phyloP scores from a whole-genome alignment of 2,329 filamentous ascomycete genomes.

The Colletotrichum salicis region DNA sequence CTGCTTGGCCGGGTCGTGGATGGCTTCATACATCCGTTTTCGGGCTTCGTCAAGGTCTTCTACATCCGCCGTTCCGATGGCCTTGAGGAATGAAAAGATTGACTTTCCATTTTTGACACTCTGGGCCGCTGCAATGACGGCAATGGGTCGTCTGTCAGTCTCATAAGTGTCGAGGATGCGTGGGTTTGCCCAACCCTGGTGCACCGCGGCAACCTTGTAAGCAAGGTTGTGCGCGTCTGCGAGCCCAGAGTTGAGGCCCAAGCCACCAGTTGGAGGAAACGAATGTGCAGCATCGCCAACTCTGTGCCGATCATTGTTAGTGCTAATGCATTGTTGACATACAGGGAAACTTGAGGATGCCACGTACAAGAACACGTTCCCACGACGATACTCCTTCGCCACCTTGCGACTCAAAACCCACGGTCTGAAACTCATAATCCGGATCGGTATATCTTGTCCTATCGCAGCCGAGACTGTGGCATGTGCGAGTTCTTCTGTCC shows the following conservation, averaged over 20 bases:
- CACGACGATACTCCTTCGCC: slow-evolving; percentile 47
- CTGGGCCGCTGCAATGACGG: slow-evolving; percentile 51
- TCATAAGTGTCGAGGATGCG: slow-evolving; percentile 50
- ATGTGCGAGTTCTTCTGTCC: slow-evolving; percentile 48
- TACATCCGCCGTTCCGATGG: slow-evolving; percentile 47
- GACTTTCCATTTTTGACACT: slow-evolving; percentile 56
- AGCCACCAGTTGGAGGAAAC: slow-evolving; percentile 47
- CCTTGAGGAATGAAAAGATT: slow-evolving; percentile 53
- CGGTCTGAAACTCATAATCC: slow-evolving; percentile 52
- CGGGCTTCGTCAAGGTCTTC: slow-evolving; percentile 43
- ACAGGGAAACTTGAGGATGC: background rate
- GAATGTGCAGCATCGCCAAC: slow-evolving; percentile 47
- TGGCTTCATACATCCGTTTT: slow-evolving; percentile 42
- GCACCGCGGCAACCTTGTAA: slow-evolving; percentile 50
- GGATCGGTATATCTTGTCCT: slow-evolving; percentile 45
- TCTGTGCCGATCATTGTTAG: slow-evolving; percentile 4
- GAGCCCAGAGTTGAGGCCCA: slow-evolving; percentile 46
- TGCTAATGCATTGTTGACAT: background rate
- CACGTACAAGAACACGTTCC: slow-evolving; percentile 50
- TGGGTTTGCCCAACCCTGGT: slow-evolving; percentile 43
- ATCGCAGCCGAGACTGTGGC: slow-evolving; percentile 46
- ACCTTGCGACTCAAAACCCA: slow-evolving; percentile 55
- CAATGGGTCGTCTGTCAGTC: slow-evolving; percentile 50
- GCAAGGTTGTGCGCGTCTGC: slow-evolving; percentile 47
- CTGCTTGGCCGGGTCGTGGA: slow-evolving; percentile 44